Percentiles rank a stretch among this genome's conserved stretches.
phyloP scores from a whole-genome alignment of 345 rosid species.

The Euclidium syriacum region DNA sequence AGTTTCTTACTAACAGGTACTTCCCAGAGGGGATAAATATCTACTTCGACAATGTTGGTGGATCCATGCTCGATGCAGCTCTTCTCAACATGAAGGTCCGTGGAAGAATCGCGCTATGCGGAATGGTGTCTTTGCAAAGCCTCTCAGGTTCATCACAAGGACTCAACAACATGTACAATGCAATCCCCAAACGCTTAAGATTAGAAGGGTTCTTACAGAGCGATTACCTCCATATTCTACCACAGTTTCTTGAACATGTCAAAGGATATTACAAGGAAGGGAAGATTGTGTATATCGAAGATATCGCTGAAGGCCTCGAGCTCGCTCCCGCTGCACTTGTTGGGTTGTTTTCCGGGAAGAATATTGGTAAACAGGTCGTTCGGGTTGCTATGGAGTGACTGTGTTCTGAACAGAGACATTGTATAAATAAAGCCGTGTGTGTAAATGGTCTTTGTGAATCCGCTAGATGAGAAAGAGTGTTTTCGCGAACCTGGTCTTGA shows the following conservation, averaged over 20 bases:
- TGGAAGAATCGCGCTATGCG: conserved; percentile 67
- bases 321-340: conserved; percentile 60
- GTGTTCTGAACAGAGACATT: not conserved
- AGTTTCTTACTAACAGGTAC: conserved; percentile 29
- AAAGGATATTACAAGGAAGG: conserved; percentile 42
- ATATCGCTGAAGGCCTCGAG: conserved; percentile 52
- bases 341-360: conserved; percentile 58
- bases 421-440: not conserved
- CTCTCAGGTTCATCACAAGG: conserved; percentile 35
- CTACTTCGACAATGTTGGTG: conserved; percentile 79
- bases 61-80: conserved; percentile 63
- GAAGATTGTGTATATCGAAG: conserved; percentile 63
- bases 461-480: not conserved
- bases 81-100: conserved; percentile 54
- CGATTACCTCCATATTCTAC: conserved; percentile 51
- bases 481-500: not conserved
- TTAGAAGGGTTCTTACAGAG: conserved; percentile 67
- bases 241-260: conserved; percentile 43
- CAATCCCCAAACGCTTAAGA: conserved; percentile 41
- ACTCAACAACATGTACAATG: conserved; percentile 41
- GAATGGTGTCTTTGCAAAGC: conserved; percentile 55
- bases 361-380: conserved; percentile 56
- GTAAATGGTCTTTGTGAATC: not conserved
- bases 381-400: conserved; percentile 30
- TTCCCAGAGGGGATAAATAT: conserved; percentile 65